Evolutionary conservation across 2,329 filamentous ascomycete species (phyloP).

Genomic region (Trichophyton rubrum): DNA sequence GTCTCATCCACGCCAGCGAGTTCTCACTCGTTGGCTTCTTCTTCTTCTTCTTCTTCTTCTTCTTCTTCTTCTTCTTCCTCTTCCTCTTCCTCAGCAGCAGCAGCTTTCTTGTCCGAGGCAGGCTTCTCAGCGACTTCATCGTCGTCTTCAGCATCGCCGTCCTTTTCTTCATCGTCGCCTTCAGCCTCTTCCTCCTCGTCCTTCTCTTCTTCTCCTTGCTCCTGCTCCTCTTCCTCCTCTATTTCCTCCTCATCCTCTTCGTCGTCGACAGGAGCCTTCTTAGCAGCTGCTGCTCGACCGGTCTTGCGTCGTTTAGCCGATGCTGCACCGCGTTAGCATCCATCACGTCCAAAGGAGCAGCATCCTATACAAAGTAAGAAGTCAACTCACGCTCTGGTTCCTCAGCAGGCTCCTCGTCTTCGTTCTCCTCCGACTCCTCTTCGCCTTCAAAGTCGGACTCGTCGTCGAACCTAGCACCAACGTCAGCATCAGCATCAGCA

Average conservation of each 20-base stretch:
- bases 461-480: slow-evolving; percentile 19
- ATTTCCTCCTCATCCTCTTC: slow-evolving; percentile 11
- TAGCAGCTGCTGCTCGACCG: slow-evolving; percentile 10
- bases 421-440: slow-evolving; percentile 15
- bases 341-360: too few species aligned
- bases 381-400: slow-evolving; percentile 12
- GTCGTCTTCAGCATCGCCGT: slow-evolving; percentile 17
- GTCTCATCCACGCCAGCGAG: neutral
- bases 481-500: neutral
- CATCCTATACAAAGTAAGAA: too few species aligned
- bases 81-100: neutral
- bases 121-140: slow-evolving; percentile 14
- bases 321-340: slow-evolving; percentile 1
- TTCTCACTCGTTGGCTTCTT: neutral
- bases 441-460: slow-evolving; percentile 21
- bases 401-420: slow-evolving; percentile 18
- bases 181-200: slow-evolving; percentile 18
- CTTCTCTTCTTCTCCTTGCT: slow-evolving; percentile 17
- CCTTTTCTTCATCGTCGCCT: slow-evolving; percentile 18
- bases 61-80: neutral
- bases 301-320: slow-evolving; percentile 20
- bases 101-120: neutral
- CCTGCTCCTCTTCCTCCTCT: slow-evolving; percentile 20
- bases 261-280: neutral
- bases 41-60: too few species aligned